phyloP scores from a whole-genome alignment of 2,329 filamentous ascomycete genomes.

The Nigrospora sphaerica region DNA sequence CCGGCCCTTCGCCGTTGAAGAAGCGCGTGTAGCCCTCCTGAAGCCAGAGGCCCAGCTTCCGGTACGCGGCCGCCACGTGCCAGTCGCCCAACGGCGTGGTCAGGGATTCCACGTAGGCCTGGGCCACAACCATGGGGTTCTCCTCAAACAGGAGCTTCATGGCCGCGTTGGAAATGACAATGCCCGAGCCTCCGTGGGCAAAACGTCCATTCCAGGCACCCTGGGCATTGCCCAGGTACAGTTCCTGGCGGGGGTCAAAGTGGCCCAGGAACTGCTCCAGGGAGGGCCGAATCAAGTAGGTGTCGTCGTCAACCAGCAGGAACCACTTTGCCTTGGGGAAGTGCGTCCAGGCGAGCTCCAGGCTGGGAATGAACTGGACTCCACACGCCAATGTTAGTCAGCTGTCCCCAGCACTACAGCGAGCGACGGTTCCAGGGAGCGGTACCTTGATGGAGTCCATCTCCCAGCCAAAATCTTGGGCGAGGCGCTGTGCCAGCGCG shows the following conservation, averaged over 20 bases:
- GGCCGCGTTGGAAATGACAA: not conserved
- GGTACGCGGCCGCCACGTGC: not conserved
- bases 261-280: slow-evolving; percentile 1
- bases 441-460: slow-evolving; percentile 2
- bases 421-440: no score
- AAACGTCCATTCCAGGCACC: slow-evolving; percentile 1
- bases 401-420: no score
- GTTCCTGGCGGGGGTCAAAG: not conserved
- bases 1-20: slow-evolving; percentile 1
- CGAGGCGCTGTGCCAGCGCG: not conserved
- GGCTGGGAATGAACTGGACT: not conserved
- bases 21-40: not conserved
- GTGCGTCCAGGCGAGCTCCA: not conserved
- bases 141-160: not conserved
- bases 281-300: not conserved
- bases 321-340: slow-evolving; percentile 1
- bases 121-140: not conserved
- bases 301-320: not conserved
- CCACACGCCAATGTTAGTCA: not conserved
- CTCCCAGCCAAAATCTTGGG: slow-evolving; percentile 1
- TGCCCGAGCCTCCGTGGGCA: not conserved
- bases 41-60: not conserved
- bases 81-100: not conserved
- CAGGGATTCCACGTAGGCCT: not conserved
- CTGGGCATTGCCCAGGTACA: not conserved